Base-by-base conservation (phyloP, 495 filamentous ascomycete species). In the Aspergillus avenaceus region DNA sequence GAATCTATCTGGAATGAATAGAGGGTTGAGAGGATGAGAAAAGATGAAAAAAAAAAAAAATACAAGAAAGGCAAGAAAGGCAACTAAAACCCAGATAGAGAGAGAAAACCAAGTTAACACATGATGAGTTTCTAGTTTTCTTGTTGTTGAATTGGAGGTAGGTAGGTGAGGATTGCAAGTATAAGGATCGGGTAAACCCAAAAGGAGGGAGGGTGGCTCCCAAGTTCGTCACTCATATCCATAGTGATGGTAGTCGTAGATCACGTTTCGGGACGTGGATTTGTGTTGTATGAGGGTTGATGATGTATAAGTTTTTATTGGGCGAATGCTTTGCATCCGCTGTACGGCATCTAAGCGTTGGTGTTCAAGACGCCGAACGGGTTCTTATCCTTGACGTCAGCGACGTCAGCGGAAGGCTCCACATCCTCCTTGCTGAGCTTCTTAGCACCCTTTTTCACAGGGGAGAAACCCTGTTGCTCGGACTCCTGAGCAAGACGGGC, bases 371-470 rank as follows among this genome's bases (percentile, higher is more conserved):
- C 71, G 1, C 59, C 67, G 46, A 60, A 74, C 0, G 69, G 66
- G 45, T 72, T 72, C 14, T 63, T 54, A 28, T 52, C 66, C 51
- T 69, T 66, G 1, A 60, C 53, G 13, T 56, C 56, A 27, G 57
- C 32, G 26, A 45, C 37, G 32, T 9, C 43, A 4, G 60, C 24
- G 12, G 46, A 26, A 7, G 41, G 11, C 34, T 59, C 50, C 11
- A 48, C 38, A 4, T 61, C 60, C n/a, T 50, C 56, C 55, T 64
- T 65, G 51, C 49, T 57, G 50, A 53, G 50, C 58, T 64, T 67
- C 60, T 71, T 74, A 28, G 71, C 67, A n/a, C 71, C 63, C 55
- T 72, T 72, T 59, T 69, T 71, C 19, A 72, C 69, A 2, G 63
- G 48, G 0, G 63, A 62, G 29, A 72, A 74, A 0, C 64, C 69